Evolutionary conservation across 2,329 filamentous ascomycete species (phyloP), one percentile per base, ranked within the genome.

Genomic region (Pseudophaeomoniella oleicola): DNA sequence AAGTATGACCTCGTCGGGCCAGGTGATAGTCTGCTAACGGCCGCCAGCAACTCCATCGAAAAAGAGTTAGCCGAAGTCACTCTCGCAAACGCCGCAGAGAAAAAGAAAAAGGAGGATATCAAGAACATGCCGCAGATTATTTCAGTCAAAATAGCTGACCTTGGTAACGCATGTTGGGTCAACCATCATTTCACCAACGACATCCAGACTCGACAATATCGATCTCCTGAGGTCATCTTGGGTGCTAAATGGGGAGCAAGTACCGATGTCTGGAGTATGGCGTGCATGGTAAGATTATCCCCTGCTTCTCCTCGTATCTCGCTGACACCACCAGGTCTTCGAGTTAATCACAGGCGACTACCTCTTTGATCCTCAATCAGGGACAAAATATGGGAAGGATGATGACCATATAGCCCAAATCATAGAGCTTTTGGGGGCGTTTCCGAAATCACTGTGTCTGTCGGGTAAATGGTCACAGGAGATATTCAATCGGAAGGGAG

Each of bases 221-320:
- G 90, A 39, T 96, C 90, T 2, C 90, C 90, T 1, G 90, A 98
- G 60, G 90, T 98, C 39, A 96, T 98, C 42, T 66, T 98, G 14
- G 90, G 90, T 29, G 77, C 86, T 3, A 96, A 96, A 66, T 98
- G 90, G 90, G 90, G 90, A 47, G 90, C 90, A n/a, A 96, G 88
- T 55, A 96, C 90, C 2, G 90, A 98, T 60, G 83, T 96, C 5
- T 98, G 90, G 90, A 96, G 88, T 62, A 98, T 98, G 90, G 87
- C 90, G 40, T 83, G 83, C 47, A 98, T 98, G 90, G 90, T 96
- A 70, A 50, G 75, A 54, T 35, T 15, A 5, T 10, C n/a, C 14
- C 35, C 16, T 30, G 34, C 22, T 19, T 18, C 33, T 16, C n/a
- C 32, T 22, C 16, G 15, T 16, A 9, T 14, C 13, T 19, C 29